Percentiles rank a stretch among this genome's conserved stretches.
Evolutionary conservation across 495 filamentous ascomycete genomes (phyloP).

Genomic region (Neurospora sp.): DNA sequence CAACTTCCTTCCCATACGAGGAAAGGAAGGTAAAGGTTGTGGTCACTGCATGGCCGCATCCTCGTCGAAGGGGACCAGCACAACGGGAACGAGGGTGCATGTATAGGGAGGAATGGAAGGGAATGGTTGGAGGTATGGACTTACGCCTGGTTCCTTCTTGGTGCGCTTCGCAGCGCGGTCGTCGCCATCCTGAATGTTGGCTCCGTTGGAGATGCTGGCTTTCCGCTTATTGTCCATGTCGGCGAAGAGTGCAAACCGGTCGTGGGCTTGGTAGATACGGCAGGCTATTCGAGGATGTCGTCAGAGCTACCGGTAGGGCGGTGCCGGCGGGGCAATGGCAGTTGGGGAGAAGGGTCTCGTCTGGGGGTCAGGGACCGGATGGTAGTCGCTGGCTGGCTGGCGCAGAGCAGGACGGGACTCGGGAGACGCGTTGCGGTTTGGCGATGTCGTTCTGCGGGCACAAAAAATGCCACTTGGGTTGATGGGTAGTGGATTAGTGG

Average conservation of each 20-base stretch:
- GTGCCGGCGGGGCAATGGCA: constrained; percentile 12
- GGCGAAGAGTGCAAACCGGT: constrained; percentile 6
- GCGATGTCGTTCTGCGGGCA: constrained; percentile 9
- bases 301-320: neutral
- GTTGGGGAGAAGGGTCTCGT: constrained; percentile 4
- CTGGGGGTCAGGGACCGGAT: neutral
- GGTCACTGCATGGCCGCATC: neutral
- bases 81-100: neutral
- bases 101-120: neutral
- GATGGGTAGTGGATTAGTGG: constrained; percentile 1
- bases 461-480: constrained; percentile 12
- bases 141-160: constrained; percentile 30
- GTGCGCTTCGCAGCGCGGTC: constrained; percentile 54
- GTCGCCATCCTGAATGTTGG: constrained; percentile 31
- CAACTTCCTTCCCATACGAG: neutral
- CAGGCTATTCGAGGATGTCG: neutral
- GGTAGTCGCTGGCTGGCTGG: neutral
- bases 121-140: constrained; percentile 6
- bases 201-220: constrained; percentile 32
- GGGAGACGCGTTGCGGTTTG: constrained; percentile 14
- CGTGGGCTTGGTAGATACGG: neutral
- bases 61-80: neutral
- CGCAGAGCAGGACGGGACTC: constrained; percentile 8
- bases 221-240: constrained; percentile 65
- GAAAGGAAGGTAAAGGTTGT: neutral